Base-by-base conservation (phyloP, 73 alveolate genomes). In the Urostyla sp. region DNA sequence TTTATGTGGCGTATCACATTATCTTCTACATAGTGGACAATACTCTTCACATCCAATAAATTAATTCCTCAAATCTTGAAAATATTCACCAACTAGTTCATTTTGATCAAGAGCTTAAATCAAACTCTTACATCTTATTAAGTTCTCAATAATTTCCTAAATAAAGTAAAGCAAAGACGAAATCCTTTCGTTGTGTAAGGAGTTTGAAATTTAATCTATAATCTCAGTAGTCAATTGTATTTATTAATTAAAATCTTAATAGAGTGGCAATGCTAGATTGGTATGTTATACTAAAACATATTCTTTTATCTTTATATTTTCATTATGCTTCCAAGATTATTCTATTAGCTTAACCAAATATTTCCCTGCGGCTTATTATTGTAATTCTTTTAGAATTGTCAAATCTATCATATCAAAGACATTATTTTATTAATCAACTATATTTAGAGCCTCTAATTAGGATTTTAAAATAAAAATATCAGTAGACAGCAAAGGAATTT, bases 11-110 rank as follows among this genome's bases (percentile, higher is more conserved):
- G 4, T 10, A 46, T 67, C 82, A 50, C 82, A 67, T 23, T 67
- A 36, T 28, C 48, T 45, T 11, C 82, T 43, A 36, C 82, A 67
- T 13, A 67, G 72, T 3, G 61, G 67, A 48, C 82, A 67, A 23
- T 67, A 50, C 50, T 67, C 74, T n/a, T 18, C 51, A 23, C 82
- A 67, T 3, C 82, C 82, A 3, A 49, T 35, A 24, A 11, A 46
- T 11, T 46, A 18, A n/a, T 31, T 3, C 46, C 27, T 67, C 28
- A 67, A 45, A 23, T 20, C 74, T 46, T 67, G 31, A 13, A 18
- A 35, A 8, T 8, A 13, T 16, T 26, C 54, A 31, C 57, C 76
- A 5, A 59, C 20, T 3, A 59, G 7, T 26, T 59, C 76, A 13
- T 10, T 56, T 21, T 60, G 13, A 6, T 21, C 36, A 4, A 60